Conservation (phyloP, 495 filamentous ascomycete genomes). For the Pyrenopolyporus hunteri region DNA sequence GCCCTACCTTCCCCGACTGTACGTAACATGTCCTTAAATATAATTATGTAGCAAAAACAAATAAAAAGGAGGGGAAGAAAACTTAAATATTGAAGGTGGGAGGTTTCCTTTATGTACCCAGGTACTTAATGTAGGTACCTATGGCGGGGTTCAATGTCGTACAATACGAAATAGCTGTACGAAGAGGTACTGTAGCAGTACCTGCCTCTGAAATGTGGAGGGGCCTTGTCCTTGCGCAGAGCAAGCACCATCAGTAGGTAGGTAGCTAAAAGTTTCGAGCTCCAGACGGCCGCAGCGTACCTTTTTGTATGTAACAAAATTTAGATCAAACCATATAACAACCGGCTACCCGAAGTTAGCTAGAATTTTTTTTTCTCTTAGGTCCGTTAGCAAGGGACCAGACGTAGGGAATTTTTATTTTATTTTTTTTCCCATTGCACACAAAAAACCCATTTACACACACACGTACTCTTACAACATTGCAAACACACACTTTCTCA, state of each 20-base stretch:
- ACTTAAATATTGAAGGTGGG: not conserved
- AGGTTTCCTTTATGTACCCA: not conserved
- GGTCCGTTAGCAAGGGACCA: conserved; percentile 30
- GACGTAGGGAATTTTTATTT: conserved; percentile 15
- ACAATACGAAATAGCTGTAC: too few species aligned
- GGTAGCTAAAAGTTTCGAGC: conserved; percentile 2
- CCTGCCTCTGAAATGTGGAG: not conserved
- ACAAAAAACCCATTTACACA: conserved; percentile 31
- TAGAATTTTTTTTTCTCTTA: conserved; percentile 27
- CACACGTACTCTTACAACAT: conserved; percentile 18
- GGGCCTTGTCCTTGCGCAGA: not conserved
- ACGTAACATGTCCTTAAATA: too few species aligned
- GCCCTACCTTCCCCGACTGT: too few species aligned
- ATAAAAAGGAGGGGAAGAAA: not conserved
- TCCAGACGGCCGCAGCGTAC: conserved; percentile 13
- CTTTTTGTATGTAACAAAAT: conserved; percentile 19
- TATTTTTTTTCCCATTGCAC: conserved; percentile 32
- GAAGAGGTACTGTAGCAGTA: not conserved
- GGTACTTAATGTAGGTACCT: too few species aligned
- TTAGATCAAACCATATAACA: conserved; percentile 16
- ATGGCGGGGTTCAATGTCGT: too few species aligned
- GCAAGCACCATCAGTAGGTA: conserved; percentile 18
- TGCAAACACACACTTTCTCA: conserved; percentile 27
- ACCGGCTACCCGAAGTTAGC: conserved; percentile 33
- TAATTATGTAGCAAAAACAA: not conserved